Conservation (phyloP, 768 basidiomycete species). For the Hericium erinaceus region DNA sequence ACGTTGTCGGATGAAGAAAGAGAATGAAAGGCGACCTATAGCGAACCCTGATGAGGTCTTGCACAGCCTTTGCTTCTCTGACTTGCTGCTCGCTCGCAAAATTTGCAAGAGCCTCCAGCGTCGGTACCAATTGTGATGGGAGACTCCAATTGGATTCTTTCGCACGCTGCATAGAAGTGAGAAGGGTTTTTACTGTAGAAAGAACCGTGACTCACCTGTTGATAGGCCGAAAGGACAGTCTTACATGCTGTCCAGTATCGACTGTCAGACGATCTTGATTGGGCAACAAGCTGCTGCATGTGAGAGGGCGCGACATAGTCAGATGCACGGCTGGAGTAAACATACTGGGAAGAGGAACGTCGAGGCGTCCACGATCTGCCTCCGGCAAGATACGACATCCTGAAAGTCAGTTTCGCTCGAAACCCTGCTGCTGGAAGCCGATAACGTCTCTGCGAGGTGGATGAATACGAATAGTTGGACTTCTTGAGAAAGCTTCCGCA, state of each 20-base stretch:
- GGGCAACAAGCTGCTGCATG: constrained; percentile 23
- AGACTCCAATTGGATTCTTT: constrained; percentile 9
- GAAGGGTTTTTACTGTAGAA: constrained; percentile 3
- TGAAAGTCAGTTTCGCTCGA: constrained; percentile 19
- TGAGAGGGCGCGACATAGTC: not conserved
- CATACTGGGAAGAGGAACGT: constrained; percentile 41
- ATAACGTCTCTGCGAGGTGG: constrained; percentile 35
- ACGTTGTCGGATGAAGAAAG: not conserved
- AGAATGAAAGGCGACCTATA: constrained; percentile 1
- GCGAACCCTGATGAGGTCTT: constrained; percentile 14
- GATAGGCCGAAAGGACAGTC: constrained; percentile 35
- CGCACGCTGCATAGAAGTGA: constrained; percentile 6
- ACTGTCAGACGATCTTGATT: constrained; percentile 19
- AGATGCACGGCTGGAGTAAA: not conserved
- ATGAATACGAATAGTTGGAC: constrained; percentile 38
- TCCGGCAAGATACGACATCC: constrained; percentile 29
- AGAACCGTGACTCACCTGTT: constrained; percentile 23
- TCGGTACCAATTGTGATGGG: constrained; percentile 1
- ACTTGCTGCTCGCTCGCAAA: constrained; percentile 2
- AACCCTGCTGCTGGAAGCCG: constrained; percentile 24
- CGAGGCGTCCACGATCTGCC: constrained; percentile 42
- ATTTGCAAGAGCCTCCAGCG: constrained; percentile 3
- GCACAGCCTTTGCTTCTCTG: constrained; percentile 1
- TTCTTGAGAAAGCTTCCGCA: constrained; percentile 34
- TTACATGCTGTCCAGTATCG: constrained; percentile 29